Base-by-base conservation (phyloP, 2,329 filamentous ascomycete genomes). In the Neoascochyta sp. region DNA sequence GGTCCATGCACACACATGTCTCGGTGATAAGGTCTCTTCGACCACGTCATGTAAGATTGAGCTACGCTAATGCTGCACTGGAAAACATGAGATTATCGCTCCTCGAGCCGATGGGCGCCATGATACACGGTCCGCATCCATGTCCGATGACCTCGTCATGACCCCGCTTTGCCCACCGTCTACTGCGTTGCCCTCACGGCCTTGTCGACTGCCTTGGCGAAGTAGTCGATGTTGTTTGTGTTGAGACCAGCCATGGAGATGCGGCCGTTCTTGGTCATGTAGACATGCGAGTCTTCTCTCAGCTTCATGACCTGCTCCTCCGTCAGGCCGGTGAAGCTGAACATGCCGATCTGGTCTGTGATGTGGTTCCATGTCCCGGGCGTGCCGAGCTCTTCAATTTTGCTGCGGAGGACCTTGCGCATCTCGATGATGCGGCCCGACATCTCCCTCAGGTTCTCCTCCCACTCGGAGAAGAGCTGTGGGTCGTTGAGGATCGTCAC, bases 191-290 rank as follows among this genome's bases (percentile, higher is more conserved):
- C 75, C 45, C 76, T 68, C 15, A 96, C 86, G 17, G 90, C 85
- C 64, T 83, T 83, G 61, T 95, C 83, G 9, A 96, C 78, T 1
- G 90, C 87, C 64, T 84, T 81, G 26, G 89, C 92, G 54, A 96
- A 85, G 68, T 95, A 95, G 32, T 95, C 87, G 36, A 96, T 74
- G 61, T 96, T 98, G 55, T 81, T 70, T 15, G 86, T 84, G 66
- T 96, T 96, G 47, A 96, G 69, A n/a, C 92, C 92, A 4, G 92
- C 92, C 90, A 98, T 96, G 60, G 86, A 93, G 66, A 96, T 95
- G 27, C 92, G 83, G 13, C 92, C 92, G 59, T 98, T 98, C 78
- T 95, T 95, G 47, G 90, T 96, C 70, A 90, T 89, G 69, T 92
- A 92, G 31, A 92, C 74, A 63, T 92, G 86, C 37, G 73, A 77